These are phyloP conservation scores for Lentinula sp. DNA, from an alignment of 768 basidiomycete species.

Conservation along the genomic window DNA sequence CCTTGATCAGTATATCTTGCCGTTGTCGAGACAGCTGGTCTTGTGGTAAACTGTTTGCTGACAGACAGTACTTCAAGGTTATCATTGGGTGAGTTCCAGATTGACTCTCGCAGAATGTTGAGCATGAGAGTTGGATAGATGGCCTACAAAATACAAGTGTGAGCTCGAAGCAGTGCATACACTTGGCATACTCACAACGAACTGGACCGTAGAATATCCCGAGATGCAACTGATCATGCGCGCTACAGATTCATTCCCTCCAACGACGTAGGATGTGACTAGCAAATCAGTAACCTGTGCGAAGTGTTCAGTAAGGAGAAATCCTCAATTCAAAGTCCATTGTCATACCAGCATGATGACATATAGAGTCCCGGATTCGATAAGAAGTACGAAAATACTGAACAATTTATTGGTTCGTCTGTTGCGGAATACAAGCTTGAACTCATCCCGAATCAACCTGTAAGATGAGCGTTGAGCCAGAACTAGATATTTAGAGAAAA, in stretches of 20 bases:
- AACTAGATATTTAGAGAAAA: not conserved
- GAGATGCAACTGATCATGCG: conserved; percentile 2
- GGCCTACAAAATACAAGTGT: not conserved
- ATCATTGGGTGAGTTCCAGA: not conserved
- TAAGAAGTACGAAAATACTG: not conserved
- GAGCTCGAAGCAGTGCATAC: not conserved
- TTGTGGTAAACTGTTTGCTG: not conserved
- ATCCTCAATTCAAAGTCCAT: not conserved
- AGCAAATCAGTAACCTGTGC: not conserved
- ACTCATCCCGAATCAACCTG: not conserved
- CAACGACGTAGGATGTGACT: not conserved
- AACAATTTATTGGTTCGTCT: not conserved
- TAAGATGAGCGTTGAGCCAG: not conserved
- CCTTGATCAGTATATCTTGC: not conserved
- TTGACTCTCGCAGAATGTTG: not conserved
- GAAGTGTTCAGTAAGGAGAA: not conserved
- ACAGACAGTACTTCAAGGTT: not conserved
- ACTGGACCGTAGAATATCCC: not conserved
- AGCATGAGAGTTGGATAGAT: conserved; percentile 2
- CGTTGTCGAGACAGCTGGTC: not conserved
- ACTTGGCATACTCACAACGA: not conserved
- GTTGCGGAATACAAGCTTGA: not conserved
- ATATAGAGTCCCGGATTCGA: conserved; percentile 1
- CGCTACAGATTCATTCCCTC: not conserved
- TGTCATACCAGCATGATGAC: not conserved